Conservation (phyloP, 2,329 filamentous ascomycete species). For the Alternaria panax region DNA sequence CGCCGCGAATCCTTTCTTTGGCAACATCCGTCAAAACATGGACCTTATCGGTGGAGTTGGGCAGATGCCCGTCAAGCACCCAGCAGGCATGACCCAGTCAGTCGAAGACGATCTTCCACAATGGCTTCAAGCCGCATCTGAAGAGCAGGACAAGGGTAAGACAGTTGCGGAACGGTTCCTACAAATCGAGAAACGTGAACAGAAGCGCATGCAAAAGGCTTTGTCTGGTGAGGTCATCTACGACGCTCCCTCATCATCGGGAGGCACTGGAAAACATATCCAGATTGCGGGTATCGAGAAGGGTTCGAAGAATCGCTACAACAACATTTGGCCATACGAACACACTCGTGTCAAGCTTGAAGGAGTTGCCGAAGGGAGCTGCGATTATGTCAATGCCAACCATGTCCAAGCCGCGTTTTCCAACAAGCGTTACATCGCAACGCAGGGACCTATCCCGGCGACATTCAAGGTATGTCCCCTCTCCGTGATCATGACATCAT, state of each 20-base stretch:
- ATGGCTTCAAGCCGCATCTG: slow-evolving; percentile 78
- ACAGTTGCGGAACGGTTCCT: slow-evolving; percentile 83
- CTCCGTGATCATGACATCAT: neutral
- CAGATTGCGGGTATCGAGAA: slow-evolving; percentile 93
- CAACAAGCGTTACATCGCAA: slow-evolving; percentile 93
- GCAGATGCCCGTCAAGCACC: slow-evolving; percentile 71
- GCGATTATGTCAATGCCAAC: slow-evolving; percentile 97
- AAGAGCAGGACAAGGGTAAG: slow-evolving; percentile 76
- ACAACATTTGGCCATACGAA: slow-evolving; percentile 96
- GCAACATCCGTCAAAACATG: slow-evolving; percentile 96
- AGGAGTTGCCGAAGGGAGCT: slow-evolving; percentile 69
- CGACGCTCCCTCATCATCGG: slow-evolving; percentile 50
- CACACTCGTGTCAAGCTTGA: slow-evolving; percentile 86
- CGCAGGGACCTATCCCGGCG: slow-evolving; percentile 88
- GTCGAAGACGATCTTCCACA: slow-evolving; percentile 66
- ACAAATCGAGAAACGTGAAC: slow-evolving; percentile 81
- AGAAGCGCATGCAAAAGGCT: slow-evolving; percentile 90
- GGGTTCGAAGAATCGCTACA: slow-evolving; percentile 94
- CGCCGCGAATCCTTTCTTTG: slow-evolving; percentile 87
- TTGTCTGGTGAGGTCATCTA: slow-evolving; percentile 68
- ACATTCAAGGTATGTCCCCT: slow-evolving; percentile 78
- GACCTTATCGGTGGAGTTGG: slow-evolving; percentile 93
- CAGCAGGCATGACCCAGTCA: slow-evolving; percentile 58
- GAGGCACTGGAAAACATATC: slow-evolving; percentile 59
- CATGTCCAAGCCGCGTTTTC: slow-evolving; percentile 80